Evolutionary conservation across 129 eudicot genomes (phyloP).

Genomic region (Silybum marianum): DNA sequence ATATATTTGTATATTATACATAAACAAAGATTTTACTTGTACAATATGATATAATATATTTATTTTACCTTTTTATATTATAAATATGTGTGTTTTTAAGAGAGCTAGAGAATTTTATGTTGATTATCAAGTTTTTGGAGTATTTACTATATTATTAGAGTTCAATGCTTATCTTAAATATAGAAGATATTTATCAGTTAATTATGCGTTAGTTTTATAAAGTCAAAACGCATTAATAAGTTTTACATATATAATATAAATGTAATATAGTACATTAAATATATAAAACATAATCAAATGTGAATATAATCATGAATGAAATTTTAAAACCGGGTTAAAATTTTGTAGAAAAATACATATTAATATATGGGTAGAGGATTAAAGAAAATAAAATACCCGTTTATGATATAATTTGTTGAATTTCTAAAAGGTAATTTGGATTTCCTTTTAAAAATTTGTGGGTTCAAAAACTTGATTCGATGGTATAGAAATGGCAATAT

Average conservation of each 20-base stretch:
- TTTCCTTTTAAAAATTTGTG: no score
- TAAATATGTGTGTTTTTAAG: no score
- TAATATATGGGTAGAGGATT: no score
- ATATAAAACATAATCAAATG: no score
- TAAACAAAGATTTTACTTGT: no score
- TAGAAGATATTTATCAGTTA: no score
- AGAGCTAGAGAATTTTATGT: background rate
- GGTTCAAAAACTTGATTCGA: background rate
- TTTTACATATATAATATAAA: no score
- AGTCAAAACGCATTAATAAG: background rate
- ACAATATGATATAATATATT: no score
- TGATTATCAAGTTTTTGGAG: background rate
- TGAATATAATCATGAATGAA: no score
- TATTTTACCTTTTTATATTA: background rate
- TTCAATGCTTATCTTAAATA: background rate
- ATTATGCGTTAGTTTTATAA: no score
- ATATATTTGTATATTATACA: no score
- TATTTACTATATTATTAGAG: no score
- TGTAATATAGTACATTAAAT: background rate
- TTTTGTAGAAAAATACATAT: background rate
- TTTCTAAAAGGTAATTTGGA: background rate
- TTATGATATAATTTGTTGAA: background rate
- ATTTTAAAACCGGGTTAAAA: background rate
- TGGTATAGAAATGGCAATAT: background rate
- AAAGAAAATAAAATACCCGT: background rate